Evolutionary conservation across 768 basidiomycete species (phyloP).

Genomic region (Trametes gibbosa): DNA sequence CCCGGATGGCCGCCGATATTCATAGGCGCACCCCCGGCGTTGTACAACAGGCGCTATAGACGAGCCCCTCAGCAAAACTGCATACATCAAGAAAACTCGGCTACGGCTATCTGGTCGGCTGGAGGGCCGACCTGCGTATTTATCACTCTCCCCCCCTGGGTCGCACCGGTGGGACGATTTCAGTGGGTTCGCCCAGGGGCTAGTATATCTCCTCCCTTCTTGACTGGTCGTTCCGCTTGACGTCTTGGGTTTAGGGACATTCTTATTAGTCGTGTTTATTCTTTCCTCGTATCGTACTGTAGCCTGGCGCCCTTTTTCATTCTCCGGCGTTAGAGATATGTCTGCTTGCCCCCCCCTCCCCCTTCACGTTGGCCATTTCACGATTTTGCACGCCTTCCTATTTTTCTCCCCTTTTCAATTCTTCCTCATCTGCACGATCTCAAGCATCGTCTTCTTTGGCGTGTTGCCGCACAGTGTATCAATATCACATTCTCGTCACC

Average conservation of each 20-base stretch:
- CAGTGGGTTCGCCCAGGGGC: conserved; percentile 20
- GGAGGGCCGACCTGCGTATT: conserved; percentile 21
- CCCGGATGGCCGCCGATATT: conserved; percentile 13
- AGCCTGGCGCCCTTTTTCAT: conserved; percentile 15
- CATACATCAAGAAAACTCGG: conserved; percentile 19
- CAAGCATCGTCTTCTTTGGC: conserved; percentile 10
- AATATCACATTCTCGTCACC: conserved; percentile 18
- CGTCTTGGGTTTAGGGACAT: conserved; percentile 39
- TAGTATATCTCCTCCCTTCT: conserved; percentile 32
- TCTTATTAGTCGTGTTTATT: conserved; percentile 23
- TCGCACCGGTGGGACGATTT: conserved; percentile 20
- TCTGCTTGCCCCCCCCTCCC: conserved; percentile 3
- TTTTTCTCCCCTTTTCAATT: background rate
- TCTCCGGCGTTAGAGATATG: conserved; percentile 13
- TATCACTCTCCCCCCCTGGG: conserved; percentile 25
- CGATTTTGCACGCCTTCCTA: conserved; percentile 6
- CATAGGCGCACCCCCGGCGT: conserved; percentile 22
- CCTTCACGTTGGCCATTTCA: background rate
- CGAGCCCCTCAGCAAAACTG: conserved; percentile 25
- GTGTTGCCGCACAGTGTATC: conserved; percentile 25
- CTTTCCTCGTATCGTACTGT: conserved; percentile 15
- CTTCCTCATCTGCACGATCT: conserved; percentile 12
- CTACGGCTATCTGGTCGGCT: conserved; percentile 20
- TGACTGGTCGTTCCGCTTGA: conserved; percentile 29
- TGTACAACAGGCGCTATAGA: conserved; percentile 28